These are phyloP conservation scores for Fraxinus xanthoxyloides DNA, from an alignment of 305 asterid species.

Conservation along the genomic window DNA sequence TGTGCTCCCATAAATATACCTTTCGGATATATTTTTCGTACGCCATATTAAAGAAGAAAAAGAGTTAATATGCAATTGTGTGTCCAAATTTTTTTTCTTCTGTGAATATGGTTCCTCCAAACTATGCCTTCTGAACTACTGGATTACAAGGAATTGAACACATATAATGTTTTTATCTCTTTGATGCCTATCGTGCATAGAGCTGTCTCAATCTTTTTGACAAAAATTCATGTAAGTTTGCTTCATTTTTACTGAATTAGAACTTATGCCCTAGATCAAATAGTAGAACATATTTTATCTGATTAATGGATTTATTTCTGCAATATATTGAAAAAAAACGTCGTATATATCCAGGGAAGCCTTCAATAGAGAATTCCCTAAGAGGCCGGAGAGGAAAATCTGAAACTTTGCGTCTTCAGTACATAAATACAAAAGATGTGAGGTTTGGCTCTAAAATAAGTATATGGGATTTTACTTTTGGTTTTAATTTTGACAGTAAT, in stretches of 20 bases:
- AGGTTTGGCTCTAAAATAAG: slow-evolving; percentile 61
- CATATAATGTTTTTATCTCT: background rate
- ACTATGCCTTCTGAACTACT: background rate
- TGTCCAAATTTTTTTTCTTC: background rate
- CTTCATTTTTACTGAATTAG: background rate
- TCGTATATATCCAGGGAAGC: slow-evolving; percentile 44
- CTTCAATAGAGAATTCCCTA: slow-evolving; percentile 28
- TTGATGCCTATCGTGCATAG: background rate
- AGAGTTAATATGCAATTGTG: background rate
- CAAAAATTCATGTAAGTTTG: background rate
- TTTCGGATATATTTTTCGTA: background rate
- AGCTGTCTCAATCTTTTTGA: background rate
- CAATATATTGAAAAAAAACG: slow-evolving; percentile 18
- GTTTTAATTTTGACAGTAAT: slow-evolving; percentile 1
- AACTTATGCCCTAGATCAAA: background rate
- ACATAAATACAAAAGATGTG: slow-evolving; percentile 81
- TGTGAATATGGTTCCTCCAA: background rate
- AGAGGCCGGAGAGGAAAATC: slow-evolving; percentile 86
- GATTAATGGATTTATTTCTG: background rate
- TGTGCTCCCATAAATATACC: background rate
- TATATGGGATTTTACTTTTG: background rate
- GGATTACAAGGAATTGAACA: background rate
- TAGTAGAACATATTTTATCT: background rate
- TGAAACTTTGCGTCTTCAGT: slow-evolving; percentile 74
- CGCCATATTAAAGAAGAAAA: background rate